A percentile compares a stretch with the other conserved stretches of the same genome.
Conservation (phyloP, 1,139 yeast genomes). For the Lodderomyces elongisporus region DNA sequence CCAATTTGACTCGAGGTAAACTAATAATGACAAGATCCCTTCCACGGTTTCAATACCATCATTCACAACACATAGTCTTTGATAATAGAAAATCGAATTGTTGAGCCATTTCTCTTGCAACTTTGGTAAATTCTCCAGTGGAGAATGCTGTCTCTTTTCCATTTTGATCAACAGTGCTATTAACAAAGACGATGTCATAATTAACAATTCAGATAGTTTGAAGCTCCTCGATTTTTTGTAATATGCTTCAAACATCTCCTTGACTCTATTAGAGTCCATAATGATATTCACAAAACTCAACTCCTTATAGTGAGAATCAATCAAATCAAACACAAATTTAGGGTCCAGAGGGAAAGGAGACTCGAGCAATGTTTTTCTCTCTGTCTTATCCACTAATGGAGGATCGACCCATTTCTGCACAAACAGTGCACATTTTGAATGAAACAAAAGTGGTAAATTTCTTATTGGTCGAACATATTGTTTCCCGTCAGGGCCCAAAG, state of each 20-base stretch:
- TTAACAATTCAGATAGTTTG: slow-evolving; percentile 27
- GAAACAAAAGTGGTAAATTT: slow-evolving; percentile 26
- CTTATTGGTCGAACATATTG: slow-evolving; percentile 25
- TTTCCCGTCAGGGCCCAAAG: slow-evolving; percentile 21
- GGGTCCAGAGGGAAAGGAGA: slow-evolving; percentile 27
- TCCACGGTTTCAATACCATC: slow-evolving; percentile 50
- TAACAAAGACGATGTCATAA: slow-evolving; percentile 29
- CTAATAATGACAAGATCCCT: slow-evolving; percentile 42
- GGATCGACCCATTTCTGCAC: slow-evolving; percentile 34
- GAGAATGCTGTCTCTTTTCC: slow-evolving; percentile 12
- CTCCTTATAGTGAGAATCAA: slow-evolving; percentile 16
- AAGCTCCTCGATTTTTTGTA: slow-evolving; percentile 15
- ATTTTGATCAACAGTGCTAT: slow-evolving; percentile 21
- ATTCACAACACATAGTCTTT: slow-evolving; percentile 40
- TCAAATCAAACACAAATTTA: slow-evolving; percentile 19
- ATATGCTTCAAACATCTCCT: slow-evolving; percentile 20
- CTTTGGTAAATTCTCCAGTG: no score
- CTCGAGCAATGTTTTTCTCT: slow-evolving; percentile 17
- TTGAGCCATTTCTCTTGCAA: slow-evolving; percentile 25
- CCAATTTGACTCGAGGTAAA: slow-evolving; percentile 42
- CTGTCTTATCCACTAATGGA: slow-evolving; percentile 20
- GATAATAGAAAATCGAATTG: slow-evolving; percentile 46
- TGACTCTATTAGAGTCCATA: slow-evolving; percentile 16
- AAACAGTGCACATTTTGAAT: slow-evolving; percentile 17
- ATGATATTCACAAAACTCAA: slow-evolving; percentile 14